Conservation (phyloP, 257 asterid species). For the Fraxinus cuspidata region DNA sequence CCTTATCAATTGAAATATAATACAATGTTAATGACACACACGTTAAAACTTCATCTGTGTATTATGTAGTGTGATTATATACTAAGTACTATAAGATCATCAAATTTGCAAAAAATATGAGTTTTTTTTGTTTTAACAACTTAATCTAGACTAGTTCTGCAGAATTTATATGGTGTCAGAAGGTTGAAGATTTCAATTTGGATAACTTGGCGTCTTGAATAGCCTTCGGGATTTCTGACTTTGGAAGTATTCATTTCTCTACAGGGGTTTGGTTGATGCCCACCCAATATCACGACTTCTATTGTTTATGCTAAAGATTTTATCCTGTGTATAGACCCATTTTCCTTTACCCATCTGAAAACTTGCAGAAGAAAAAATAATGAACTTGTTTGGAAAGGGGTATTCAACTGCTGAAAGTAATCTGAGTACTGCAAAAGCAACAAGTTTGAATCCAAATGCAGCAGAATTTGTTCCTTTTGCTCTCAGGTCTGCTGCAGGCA, state of each 20-base stretch:
- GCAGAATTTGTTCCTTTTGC: slow-evolving; percentile 84
- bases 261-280: slow-evolving; percentile 85
- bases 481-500: slow-evolving; percentile 49
- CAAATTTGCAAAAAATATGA: too few species aligned
- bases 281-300: slow-evolving; percentile 18
- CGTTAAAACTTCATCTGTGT: background rate
- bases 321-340: slow-evolving; percentile 29
- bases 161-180: too few species aligned
- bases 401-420: slow-evolving; percentile 59
- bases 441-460: slow-evolving; percentile 79
- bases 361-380: slow-evolving; percentile 29
- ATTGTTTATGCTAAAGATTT: slow-evolving; percentile 19
- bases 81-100: too few species aligned
- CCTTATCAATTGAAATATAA: background rate
- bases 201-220: too few species aligned
- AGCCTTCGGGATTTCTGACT: slow-evolving; percentile 25
- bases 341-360: slow-evolving; percentile 18
- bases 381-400: slow-evolving; percentile 68
- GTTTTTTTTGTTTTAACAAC: too few species aligned
- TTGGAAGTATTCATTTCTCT: slow-evolving; percentile 3
- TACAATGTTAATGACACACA: background rate
- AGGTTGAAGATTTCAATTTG: too few species aligned
- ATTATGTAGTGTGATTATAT: too few species aligned
- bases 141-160: too few species aligned
- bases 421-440: slow-evolving; percentile 46